Evolutionary conservation across 345 rosid genomes (phyloP).

Genomic region (Adansonia digitata): DNA sequence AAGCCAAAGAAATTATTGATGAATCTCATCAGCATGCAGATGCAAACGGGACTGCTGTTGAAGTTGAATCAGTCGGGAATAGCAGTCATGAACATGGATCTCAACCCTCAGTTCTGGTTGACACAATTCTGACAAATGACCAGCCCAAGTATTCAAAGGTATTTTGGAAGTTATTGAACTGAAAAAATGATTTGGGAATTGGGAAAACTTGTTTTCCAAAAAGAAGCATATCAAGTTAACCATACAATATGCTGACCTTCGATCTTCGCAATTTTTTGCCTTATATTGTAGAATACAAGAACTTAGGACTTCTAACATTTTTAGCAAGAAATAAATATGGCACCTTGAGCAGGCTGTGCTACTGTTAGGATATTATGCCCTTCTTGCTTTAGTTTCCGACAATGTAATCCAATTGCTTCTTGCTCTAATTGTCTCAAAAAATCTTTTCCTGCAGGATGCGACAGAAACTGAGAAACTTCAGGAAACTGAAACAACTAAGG

Average conservation of each 20-base stretch:
- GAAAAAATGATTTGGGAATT: not conserved
- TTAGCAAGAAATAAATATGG: not conserved
- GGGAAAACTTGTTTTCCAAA: constrained; percentile 22
- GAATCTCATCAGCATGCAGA: constrained; percentile 24
- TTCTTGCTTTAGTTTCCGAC: not conserved
- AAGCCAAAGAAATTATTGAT: constrained; percentile 20
- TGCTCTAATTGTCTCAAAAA: not conserved
- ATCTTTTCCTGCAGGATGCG: constrained; percentile 36
- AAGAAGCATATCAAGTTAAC: constrained; percentile 16
- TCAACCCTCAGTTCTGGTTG: constrained; percentile 22
- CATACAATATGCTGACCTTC: not conserved
- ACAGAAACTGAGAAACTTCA: constrained; percentile 28
- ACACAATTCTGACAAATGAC: constrained; percentile 14
- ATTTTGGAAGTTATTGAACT: constrained; percentile 1
- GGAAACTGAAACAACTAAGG: constrained; percentile 30
- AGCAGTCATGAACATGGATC: constrained; percentile 11
- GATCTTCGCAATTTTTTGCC: not conserved
- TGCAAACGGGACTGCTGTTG: constrained; percentile 23
- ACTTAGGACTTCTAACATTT: not conserved
- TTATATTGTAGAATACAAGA: not conserved
- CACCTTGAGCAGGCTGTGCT: not conserved
- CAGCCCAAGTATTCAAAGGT: constrained; percentile 40
- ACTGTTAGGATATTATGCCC: not conserved
- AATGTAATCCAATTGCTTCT: not conserved
- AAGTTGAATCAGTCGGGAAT: constrained; percentile 28